phyloP scores from a whole-genome alignment of 106 monocot species.

The Dioscorea dumetorum region DNA sequence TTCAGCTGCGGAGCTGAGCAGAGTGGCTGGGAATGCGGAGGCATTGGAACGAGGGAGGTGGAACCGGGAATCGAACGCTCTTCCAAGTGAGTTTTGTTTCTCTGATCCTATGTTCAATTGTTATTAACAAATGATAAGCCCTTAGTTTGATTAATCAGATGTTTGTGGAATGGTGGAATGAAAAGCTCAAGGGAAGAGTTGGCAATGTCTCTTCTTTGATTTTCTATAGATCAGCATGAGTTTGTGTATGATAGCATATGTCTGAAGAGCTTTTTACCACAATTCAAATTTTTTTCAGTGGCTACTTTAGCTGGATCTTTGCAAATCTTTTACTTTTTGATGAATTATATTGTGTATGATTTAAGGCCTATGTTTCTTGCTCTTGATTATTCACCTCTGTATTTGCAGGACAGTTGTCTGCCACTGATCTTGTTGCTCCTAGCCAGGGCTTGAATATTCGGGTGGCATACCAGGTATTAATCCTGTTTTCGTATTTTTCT shows the following conservation, averaged over 20 bases:
- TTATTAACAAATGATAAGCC: neutral
- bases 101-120: neutral
- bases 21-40: neutral
- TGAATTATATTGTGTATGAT: neutral
- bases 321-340: neutral
- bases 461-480: slow-evolving; percentile 64
- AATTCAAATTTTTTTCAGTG: too few species aligned
- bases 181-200: neutral
- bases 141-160: too few species aligned
- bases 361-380: neutral
- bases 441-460: slow-evolving; percentile 45
- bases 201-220: neutral
- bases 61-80: neutral
- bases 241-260: neutral
- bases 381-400: neutral
- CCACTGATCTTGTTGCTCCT: slow-evolving; percentile 32
- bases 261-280: too few species aligned
- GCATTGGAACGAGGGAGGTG: neutral
- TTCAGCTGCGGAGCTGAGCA: neutral
- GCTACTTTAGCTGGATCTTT: too few species aligned
- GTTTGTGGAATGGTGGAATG: too few species aligned
- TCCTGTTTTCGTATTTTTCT: slow-evolving; percentile 6
- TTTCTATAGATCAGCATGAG: neutral
- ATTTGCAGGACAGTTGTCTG: slow-evolving; percentile 53
- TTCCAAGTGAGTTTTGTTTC: neutral